Evolutionary conservation across 176 grass and related monocot genomes (phyloP).

Genomic region (Cocos nucifera): DNA sequence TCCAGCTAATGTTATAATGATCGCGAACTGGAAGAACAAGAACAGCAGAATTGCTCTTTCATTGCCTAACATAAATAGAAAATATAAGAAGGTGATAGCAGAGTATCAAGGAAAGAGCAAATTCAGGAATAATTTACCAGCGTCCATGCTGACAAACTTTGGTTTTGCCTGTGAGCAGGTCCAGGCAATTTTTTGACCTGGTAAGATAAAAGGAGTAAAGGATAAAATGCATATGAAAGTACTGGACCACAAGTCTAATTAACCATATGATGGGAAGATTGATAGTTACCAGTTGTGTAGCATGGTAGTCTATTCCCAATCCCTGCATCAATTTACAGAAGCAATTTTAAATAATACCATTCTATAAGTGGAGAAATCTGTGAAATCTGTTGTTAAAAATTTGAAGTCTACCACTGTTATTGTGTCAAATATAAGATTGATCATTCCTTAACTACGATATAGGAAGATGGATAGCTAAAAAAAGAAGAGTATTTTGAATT

Average conservation of each 20-base stretch:
- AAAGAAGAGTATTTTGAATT: too few relatives aligned
- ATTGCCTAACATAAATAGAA: slow-evolving; percentile 23
- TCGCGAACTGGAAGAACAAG: slow-evolving; percentile 37
- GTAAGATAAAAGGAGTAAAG: slow-evolving; percentile 16
- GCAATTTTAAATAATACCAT: too few relatives aligned
- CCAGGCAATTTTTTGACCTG: slow-evolving; percentile 51
- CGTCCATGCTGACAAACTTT: slow-evolving; percentile 28
- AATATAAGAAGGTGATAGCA: slow-evolving; percentile 3
- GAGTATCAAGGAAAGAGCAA: neutral
- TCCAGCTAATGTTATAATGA: slow-evolving; percentile 36
- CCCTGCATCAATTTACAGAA: slow-evolving; percentile 40
- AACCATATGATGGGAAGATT: neutral
- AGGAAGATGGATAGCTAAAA: too few relatives aligned
- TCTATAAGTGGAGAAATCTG: too few relatives aligned
- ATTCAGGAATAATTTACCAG: slow-evolving; percentile 22
- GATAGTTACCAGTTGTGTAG: slow-evolving; percentile 39
- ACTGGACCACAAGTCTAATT: neutral
- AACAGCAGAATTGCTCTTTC: slow-evolving; percentile 28
- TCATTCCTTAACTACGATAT: too few relatives aligned
- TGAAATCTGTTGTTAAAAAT: too few relatives aligned
- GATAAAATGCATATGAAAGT: neutral
- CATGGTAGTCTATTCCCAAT: slow-evolving; percentile 39
- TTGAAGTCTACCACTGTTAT: too few relatives aligned
- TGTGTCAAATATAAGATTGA: too few relatives aligned
- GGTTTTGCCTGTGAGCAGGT: slow-evolving; percentile 38